phyloP scores from a whole-genome alignment of 768 basidiomycete species.

The Boletellus sp. region DNA sequence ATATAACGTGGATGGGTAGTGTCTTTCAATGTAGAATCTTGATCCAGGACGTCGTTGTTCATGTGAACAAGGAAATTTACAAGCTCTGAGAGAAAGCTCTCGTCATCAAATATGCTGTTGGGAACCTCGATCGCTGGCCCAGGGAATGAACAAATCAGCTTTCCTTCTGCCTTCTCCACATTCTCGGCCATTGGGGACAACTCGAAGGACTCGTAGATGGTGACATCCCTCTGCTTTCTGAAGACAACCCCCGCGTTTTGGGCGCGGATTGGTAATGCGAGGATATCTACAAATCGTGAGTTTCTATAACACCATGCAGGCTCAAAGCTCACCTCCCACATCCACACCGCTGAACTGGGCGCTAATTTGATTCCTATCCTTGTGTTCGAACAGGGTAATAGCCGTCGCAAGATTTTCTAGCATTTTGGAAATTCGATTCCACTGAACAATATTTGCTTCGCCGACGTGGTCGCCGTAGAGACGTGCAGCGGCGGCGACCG shows the following conservation, averaged over 20 bases:
- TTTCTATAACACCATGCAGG: neutral
- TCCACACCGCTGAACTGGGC: neutral
- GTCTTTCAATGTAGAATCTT: conserved; percentile 13
- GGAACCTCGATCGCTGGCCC: conserved; percentile 40
- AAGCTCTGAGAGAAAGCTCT: conserved; percentile 34
- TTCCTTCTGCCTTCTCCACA: conserved; percentile 38
- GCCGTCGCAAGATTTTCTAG: neutral
- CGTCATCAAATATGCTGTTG: conserved; percentile 6
- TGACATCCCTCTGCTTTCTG: conserved; percentile 18
- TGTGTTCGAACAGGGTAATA: neutral
- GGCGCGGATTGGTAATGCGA: conserved; percentile 36
- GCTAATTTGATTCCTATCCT: neutral
- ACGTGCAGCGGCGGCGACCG: conserved; percentile 3
- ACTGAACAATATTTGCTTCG: neutral
- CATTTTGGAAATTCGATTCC: neutral
- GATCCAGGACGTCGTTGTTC: conserved; percentile 30
- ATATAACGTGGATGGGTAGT: conserved; percentile 40
- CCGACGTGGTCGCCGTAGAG: neutral
- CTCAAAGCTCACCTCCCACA: neutral
- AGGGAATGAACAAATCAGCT: conserved; percentile 42
- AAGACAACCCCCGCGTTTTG: conserved; percentile 49
- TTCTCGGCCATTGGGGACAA: conserved; percentile 32
- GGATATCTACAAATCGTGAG: conserved; percentile 28
- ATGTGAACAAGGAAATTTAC: conserved; percentile 35
- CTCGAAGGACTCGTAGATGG: conserved; percentile 34